Conservation (phyloP, 2,329 filamentous ascomycete species). For the Hymenoscyphus linearis region DNA sequence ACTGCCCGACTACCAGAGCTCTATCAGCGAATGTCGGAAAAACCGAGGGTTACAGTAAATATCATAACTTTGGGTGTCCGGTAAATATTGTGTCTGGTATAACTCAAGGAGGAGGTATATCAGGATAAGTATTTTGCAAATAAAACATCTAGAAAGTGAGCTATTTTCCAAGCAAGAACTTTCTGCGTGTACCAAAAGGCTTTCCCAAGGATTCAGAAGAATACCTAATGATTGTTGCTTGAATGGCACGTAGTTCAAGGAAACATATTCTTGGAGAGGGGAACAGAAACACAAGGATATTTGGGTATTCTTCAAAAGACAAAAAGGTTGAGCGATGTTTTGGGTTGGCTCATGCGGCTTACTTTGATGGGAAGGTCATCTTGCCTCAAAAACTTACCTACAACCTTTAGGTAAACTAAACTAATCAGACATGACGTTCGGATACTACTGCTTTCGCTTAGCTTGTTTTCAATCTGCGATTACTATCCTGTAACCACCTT, state of each 20-base stretch:
- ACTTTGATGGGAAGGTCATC: too few relatives aligned
- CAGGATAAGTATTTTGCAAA: not conserved
- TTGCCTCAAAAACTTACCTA: too few relatives aligned
- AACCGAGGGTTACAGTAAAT: not conserved
- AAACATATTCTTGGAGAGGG: not conserved
- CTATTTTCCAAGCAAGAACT: not conserved
- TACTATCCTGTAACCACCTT: not conserved
- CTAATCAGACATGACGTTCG: too few relatives aligned
- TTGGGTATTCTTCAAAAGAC: not conserved
- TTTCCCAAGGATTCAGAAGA: not conserved
- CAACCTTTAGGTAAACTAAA: too few relatives aligned
- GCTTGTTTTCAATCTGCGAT: not conserved
- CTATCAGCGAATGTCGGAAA: not conserved
- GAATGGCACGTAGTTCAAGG: not conserved
- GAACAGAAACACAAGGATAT: not conserved
- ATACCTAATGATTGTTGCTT: not conserved
- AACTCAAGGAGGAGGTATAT: not conserved
- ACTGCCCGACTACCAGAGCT: not conserved
- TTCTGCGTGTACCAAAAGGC: not conserved
- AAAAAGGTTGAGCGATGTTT: not conserved
- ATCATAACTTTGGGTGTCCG: not conserved
- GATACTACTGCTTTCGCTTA: not conserved
- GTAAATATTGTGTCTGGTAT: not conserved
- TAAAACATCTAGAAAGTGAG: not conserved
- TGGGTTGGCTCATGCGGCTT: too few relatives aligned